Evolutionary conservation across 1,139 yeast genomes (phyloP), one percentile per base, ranked within the genome.

Genomic region (Yueomyces sp.): DNA sequence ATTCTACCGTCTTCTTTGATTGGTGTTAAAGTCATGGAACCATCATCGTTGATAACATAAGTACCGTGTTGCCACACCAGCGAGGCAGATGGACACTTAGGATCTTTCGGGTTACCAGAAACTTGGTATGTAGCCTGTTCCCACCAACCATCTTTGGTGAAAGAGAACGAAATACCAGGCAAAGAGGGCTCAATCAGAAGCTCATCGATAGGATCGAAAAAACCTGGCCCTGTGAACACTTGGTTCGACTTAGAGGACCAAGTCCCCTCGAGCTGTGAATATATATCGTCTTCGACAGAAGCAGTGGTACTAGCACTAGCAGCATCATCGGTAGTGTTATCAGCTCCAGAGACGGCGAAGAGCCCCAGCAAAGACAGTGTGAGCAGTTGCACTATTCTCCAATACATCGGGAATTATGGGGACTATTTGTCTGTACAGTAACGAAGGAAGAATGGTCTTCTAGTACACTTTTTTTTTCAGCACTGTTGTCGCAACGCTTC

Each of bases 151-250:
- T 91, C 97, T 19, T 72, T 76, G 1, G 96, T 89, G 67, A 91
- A 91, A 4, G 96, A 86, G 64, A 81, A 86, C 4, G 94, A 81
- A 47, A 89, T 76, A 29, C 98, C 98, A 3, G 98, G 96, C 43
- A 91, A 72, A 27, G 89, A 91, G 3, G 98, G 98, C 62, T 93
- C 98, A 51, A 87, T 84, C 47, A 91, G 69, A 30, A 89, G 74
- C 63, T 91, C 98, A 59, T 87, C 96, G 27, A 87, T 83, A 1
- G 98, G 98, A 61, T 91, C 97, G 60, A 78, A 91, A 58, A 91
- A 91, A 3, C 91, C 96, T 0, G 98, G 95, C 0, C 98, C 98
- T 0, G 98, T 91, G 67, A 91, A 81, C 7, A 93, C 98, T 5
- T 95, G 78, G 61, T 84, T 85, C 26, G 96, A 81, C 62, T 91